These are phyloP conservation scores for Incumbomyces lentus DNA, from an alignment of 2,329 filamentous ascomycete genomes.

Conservation along the genomic window DNA sequence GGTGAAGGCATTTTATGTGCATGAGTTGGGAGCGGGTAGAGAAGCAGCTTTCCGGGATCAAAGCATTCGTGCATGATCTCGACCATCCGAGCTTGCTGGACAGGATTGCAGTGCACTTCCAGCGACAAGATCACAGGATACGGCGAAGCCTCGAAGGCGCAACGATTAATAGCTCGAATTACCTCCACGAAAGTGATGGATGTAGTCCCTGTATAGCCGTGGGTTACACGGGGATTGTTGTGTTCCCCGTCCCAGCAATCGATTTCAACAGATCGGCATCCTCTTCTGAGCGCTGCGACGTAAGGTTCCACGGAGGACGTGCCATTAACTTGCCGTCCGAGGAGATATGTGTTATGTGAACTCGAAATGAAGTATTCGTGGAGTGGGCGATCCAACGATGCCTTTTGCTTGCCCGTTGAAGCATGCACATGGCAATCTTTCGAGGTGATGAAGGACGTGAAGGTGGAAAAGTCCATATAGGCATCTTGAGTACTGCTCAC, in stretches of 20 bases:
- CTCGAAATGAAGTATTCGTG: conserved; percentile 98
- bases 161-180: conserved; percentile 85
- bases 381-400: conserved; percentile 66
- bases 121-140: conserved; percentile 91
- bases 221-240: conserved; percentile 78
- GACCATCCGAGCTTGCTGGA: conserved; percentile 81
- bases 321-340: conserved; percentile 81
- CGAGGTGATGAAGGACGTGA: conserved; percentile 68
- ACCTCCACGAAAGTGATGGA: conserved; percentile 85
- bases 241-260: conserved; percentile 95
- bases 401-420: conserved; percentile 46
- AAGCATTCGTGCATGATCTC: conserved; percentile 68
- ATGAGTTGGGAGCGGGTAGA: conserved; percentile 61
- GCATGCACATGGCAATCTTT: conserved; percentile 59
- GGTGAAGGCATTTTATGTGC: conserved; percentile 67
- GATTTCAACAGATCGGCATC: conserved; percentile 91
- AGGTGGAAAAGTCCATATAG: conserved; percentile 66
- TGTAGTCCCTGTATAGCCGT: conserved; percentile 80
- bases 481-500: conserved; percentile 20
- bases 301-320: conserved; percentile 92
- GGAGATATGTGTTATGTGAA: conserved; percentile 95
- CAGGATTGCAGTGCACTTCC: conserved; percentile 79
- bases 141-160: conserved; percentile 77
- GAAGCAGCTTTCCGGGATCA: conserved; percentile 70
- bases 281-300: conserved; percentile 74